Base-by-base conservation (phyloP, 768 basidiomycete genomes). In the Russula ochroleuca region DNA sequence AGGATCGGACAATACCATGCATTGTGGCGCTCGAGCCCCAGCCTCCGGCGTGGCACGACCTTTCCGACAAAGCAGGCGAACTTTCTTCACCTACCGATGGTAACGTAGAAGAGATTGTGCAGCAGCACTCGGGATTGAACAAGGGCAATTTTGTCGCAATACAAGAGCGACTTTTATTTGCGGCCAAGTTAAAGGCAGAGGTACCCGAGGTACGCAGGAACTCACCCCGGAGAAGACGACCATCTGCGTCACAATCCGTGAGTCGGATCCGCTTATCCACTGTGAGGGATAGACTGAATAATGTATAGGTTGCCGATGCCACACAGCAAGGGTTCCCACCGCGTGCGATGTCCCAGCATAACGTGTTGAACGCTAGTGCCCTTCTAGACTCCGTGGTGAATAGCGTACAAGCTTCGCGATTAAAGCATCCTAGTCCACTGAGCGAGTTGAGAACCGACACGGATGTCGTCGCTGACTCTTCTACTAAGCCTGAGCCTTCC, bases 221-320 rank as follows among this genome's bases (percentile, higher is more conserved):
- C 57, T 91, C 90, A n/a, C 76, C 90, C 67, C 80, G 90, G 61
- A 83, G 84, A 66, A 81, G 91, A 55, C 80, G 90, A 43, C 89
- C 88, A 13, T 92, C 90, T 1, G 90, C 87, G 15, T 90, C 90
- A n/a, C 89, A 91, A 73, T 88, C 89, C 13, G 87, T 81, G 64
- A 51, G 77, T 71, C 15, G 38, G 59, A 17, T 47, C 33, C 6
- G 21, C 11, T 52, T 19, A 41, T 33, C 25, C 19, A 13, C 37
- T 35, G 8, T 59, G 17, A 38, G 5, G 5, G n/a, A 37, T 54
- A 19, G 40, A 33, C 61, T 60, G 21, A 63, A 38, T 49, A 14
- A 14, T 40, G 38, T 37, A 13, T 59, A 90, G 88, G 78, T 83
- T 53, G 78, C 79, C 38, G 89, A 85, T 70, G 83, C 86, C 54